Base-by-base conservation (phyloP, 441 rosid genomes). In the Francoa sonchifolia region DNA sequence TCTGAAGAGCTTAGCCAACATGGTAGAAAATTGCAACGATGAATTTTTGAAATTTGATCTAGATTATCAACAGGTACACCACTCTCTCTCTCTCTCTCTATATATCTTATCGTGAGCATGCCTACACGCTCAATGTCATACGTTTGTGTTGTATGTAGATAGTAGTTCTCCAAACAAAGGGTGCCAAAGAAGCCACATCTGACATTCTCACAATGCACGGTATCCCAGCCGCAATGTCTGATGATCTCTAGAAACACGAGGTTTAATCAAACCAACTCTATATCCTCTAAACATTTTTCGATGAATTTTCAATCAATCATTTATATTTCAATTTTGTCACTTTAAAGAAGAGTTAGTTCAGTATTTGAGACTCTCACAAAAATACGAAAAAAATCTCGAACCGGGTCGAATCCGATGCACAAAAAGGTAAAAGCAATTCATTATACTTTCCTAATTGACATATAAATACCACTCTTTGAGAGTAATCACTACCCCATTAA, bases 221-320 rank as follows among this genome's bases (percentile, higher is more conserved):
- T 69, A 85, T 89, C 63, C 83, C 94, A 45, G 72, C 93, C 13
- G 79, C 94, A 8, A 71, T 85, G 79, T 89, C 96, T 28, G 82
- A 68, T 43, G 94, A 89, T 71, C 93, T 89, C 47, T n/a, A n/a
- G 79, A 77, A 67, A 49, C 58, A 16, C 66, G 57, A 66, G 47
- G 28, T 39, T 20, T 31, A 15, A 19, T 38, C 31, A 9, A n/a
- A n/a, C n/a, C n/a, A n/a, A n/a, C n/a, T n/a, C n/a, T n/a, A n/a
- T n/a, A n/a, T n/a, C n/a, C n/a, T n/a, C n/a, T n/a, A n/a, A n/a
- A n/a, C n/a, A n/a, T n/a, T n/a, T n/a, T n/a, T n/a, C n/a, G n/a
- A n/a, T n/a, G n/a, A n/a, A n/a, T n/a, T n/a, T n/a, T n/a, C n/a
- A n/a, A n/a, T n/a, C n/a, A n/a, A n/a, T n/a, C n/a, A n/a, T n/a